Conservation (phyloP, 441 rosid genomes). For the Lepidium campestre region DNA sequence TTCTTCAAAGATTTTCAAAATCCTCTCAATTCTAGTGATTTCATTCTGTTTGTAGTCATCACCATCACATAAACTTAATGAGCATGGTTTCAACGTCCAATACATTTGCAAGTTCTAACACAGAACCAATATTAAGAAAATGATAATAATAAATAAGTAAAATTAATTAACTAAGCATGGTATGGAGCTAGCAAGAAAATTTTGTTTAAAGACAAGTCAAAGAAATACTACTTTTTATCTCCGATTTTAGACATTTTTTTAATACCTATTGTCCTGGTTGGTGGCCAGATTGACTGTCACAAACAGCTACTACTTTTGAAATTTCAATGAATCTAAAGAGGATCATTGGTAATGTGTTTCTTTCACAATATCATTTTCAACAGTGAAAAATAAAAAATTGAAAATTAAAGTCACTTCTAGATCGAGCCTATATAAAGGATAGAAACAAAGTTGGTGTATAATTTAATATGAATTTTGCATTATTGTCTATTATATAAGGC, state of each 20-base stretch:
- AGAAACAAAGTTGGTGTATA: neutral
- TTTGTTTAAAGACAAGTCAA: slow-evolving; percentile 20
- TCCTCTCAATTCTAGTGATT: no score
- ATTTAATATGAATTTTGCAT: neutral
- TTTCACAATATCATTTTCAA: neutral
- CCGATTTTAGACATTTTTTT: neutral
- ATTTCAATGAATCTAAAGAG: neutral
- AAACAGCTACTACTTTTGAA: neutral
- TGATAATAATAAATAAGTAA: neutral
- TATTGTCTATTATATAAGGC: neutral
- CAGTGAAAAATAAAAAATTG: no score
- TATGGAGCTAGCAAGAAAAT: neutral
- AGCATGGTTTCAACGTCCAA: no score
- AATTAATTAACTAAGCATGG: neutral
- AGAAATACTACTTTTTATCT: neutral
- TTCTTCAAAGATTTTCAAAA: no score
- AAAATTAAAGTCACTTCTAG: no score
- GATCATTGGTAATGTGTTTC: neutral
- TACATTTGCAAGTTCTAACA: neutral
- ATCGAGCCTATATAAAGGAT: no score
- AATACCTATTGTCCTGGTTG: neutral
- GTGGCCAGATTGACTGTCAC: slow-evolving; percentile 13
- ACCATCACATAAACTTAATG: no score
- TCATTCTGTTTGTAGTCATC: no score
- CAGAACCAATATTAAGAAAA: neutral